Conservation (phyloP, 495 filamentous ascomycete species). For the Pseudomonodictys pantanalensis region DNA sequence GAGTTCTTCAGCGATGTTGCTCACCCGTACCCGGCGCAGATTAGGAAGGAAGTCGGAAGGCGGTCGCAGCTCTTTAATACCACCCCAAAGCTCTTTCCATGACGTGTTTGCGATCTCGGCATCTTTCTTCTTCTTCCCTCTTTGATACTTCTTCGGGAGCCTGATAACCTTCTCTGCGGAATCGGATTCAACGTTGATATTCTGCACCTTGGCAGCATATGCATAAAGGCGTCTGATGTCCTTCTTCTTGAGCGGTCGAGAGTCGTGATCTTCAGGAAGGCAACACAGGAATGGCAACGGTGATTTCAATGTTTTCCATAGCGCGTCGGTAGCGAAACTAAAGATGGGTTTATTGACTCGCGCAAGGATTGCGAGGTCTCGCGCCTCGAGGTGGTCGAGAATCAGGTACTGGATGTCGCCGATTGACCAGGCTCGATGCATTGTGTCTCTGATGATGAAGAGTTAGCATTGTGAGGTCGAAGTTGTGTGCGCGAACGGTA, state of each 20-base stretch:
- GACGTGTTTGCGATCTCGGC: neutral
- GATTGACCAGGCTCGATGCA: neutral
- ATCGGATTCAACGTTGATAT: neutral
- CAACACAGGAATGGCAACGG: neutral
- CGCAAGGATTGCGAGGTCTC: neutral
- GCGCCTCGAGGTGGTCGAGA: neutral
- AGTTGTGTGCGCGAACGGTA: no score
- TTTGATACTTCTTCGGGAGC: neutral
- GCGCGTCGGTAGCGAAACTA: neutral
- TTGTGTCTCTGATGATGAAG: no score
- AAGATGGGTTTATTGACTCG: neutral
- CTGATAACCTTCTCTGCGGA: neutral
- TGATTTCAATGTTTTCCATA: neutral
- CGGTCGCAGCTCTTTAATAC: neutral
- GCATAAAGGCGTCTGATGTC: neutral
- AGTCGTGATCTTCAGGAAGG: neutral
- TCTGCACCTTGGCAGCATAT: neutral
- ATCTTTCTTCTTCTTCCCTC: neutral
- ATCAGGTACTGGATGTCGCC: neutral
- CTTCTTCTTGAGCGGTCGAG: neutral
- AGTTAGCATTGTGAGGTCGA: no score
- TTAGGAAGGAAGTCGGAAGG: neutral
- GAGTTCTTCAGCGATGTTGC: neutral
- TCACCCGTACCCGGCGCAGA: neutral
- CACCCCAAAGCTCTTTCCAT: neutral